Evolutionary conservation across 768 basidiomycete species (phyloP).

Genomic region (Naematelia aurantialba): DNA sequence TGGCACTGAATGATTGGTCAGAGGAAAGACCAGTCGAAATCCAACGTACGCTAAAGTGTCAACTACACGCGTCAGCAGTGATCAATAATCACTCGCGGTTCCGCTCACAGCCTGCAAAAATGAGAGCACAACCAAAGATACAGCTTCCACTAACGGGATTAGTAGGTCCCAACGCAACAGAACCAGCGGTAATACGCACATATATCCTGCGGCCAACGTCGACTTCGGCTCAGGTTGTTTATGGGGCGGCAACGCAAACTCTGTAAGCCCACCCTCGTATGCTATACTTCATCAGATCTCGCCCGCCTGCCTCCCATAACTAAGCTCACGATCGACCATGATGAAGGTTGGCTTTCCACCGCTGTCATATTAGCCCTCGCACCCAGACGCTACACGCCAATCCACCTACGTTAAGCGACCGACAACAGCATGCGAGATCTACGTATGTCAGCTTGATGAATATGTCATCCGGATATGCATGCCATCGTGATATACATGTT

Average conservation of each 20-base stretch:
- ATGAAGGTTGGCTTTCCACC: slow-evolving; percentile 28
- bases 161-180: not conserved
- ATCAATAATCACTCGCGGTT: slow-evolving; percentile 6
- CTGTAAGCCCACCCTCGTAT: slow-evolving; percentile 33
- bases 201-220: slow-evolving; percentile 36
- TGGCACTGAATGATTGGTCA: slow-evolving; percentile 21
- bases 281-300: slow-evolving; percentile 9
- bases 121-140: slow-evolving; percentile 28
- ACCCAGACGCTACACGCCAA: not conserved
- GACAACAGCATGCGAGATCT: slow-evolving; percentile 37
- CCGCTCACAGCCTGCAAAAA: slow-evolving; percentile 34
- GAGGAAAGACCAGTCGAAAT: too few species aligned
- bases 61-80: slow-evolving; percentile 2
- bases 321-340: slow-evolving; percentile 27
- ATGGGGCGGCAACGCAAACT: slow-evolving; percentile 13
- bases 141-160: slow-evolving; percentile 30
- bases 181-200: slow-evolving; percentile 16
- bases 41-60: not conserved
- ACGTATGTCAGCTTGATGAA: not conserved
- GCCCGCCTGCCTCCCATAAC: not conserved
- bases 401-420: slow-evolving; percentile 23
- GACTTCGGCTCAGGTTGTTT: slow-evolving; percentile 14
- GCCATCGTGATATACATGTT: too few species aligned
- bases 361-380: not conserved
- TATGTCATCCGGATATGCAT: too few species aligned